Base-by-base conservation (phyloP, 805 yeast species). In the Komagataella ulmi region DNA sequence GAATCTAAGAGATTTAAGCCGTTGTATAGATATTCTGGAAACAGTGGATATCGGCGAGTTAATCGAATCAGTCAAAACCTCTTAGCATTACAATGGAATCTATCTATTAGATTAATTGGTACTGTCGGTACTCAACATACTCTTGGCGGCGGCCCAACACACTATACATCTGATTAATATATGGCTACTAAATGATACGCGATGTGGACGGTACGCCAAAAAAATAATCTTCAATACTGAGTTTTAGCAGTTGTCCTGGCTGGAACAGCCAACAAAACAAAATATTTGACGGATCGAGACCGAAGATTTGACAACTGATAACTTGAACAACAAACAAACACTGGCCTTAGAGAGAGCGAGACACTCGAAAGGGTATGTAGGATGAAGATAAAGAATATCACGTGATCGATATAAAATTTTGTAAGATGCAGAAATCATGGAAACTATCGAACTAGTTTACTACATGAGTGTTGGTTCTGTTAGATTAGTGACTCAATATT, bases 1-100 rank as follows among this genome's bases (percentile, higher is more conserved):
- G 64, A 77, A 74, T n/a, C 68, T 84, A 61, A 88, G 85, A 59
- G 97, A 89, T 48, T 73, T 91, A 58, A 85, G 85, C 64, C 86
- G 85, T 58, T 56, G 70, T 52, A 56, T 72, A 60, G 59, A 65
- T 45, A 62, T 63, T 1, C 54, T 68, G 40, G 60, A 36, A 19
- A 48, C 44, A 8, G 30, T 51, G 45, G 46, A 49, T 12, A 43
- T 44, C 14, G 50, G 56, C 24, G 67, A 65, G 14, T 19, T 62
- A 7, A 49, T 24, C 6, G 24, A 12, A 36, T 18, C 30, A 19
- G 23, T 17, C 23, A 17, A 3, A n/a, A 19, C 40, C 40, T 10
- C 12, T n/a, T 19, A 46, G 24, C 24, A 21, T 46, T 21, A n/a
- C 6, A 12, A 8, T 46, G 10, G 2, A 46, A 8, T 7, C 7